Evolutionary conservation across 2,329 filamentous ascomycete species (phyloP), one percentile per base, ranked within the genome.

Genomic region (Calonectria naviculata): DNA sequence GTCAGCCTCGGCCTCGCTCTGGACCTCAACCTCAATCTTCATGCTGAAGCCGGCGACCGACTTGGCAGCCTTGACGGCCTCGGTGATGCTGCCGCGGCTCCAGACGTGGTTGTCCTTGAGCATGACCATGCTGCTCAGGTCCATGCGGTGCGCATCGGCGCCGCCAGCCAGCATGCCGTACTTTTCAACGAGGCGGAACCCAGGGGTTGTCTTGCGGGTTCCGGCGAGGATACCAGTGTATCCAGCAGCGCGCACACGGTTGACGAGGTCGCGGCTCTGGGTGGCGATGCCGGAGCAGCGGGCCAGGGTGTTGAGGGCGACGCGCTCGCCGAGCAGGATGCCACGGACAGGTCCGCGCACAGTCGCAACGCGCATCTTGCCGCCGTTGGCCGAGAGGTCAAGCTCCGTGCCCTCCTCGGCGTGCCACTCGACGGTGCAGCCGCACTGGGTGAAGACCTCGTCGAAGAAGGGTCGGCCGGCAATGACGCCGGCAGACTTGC

Each of bases 71-170:
- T 87, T 87, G 28, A 99, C 95, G 7, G 97, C 97, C 26, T 93
- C 91, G 1, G 93, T 92, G 82, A 99, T 98, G 80, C 93, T 94
- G 29, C 93, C 93, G 65, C 93, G 93, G 73, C 94, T 95, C 93
- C 96, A 98, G 68, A 99, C 93, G 84, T 99, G 97, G 84, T 99
- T 99, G 84, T 99, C 97, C 87, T 99, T 99, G 75, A 99, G 89
- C 97, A 99, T 99, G 68, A 95, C 95, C 97, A 99, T 98, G 74
- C 93, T 90, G 82, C 92, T 94, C 68, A 99, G 87, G 82, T 99
- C 97, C 84, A 98, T 94, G 36, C 97, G 89, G 83, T 99, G 97
- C 3, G 93, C 91, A 84, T 99, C 97, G 19, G 95, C 95, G 13
- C 97, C 97, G 68, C 96, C 97, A 19, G 97, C 93, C 26, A 98